Percentiles rank a stretch among this genome's conserved stretches.
phyloP scores from a whole-genome alignment of 163 green algal genomes.

The Prototheca cutis region DNA sequence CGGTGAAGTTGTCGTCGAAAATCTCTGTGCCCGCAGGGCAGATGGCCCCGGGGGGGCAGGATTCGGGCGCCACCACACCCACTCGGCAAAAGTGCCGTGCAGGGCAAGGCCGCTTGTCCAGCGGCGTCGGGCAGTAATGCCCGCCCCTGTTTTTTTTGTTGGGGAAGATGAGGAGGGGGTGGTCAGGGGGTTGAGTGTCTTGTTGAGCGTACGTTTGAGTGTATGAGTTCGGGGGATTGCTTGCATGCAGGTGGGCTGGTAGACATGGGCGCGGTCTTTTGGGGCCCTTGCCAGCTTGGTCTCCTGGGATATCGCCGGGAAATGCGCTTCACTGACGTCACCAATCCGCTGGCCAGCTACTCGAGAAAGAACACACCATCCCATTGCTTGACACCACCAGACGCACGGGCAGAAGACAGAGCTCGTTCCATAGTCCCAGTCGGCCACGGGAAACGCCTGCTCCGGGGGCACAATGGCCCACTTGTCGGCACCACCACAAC shows the following conservation, averaged over 20 bases:
- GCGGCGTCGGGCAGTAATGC: constrained; percentile 55
- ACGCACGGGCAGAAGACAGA: constrained; percentile 33
- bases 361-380: too few species aligned
- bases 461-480: constrained; percentile 40
- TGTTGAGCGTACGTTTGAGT: too few species aligned
- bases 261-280: too few species aligned
- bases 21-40: constrained; percentile 46
- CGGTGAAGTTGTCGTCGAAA: constrained; percentile 26
- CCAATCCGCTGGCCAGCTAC: too few species aligned
- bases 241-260: too few species aligned
- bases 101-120: constrained; percentile 32
- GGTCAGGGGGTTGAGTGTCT: too few species aligned
- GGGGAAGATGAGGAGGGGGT: too few species aligned
- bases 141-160: too few species aligned
- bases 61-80: constrained; percentile 26
- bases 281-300: too few species aligned
- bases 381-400: background rate
- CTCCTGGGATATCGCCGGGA: too few species aligned
- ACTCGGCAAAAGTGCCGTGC: constrained; percentile 54
- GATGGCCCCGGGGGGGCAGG: constrained; percentile 42
- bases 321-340: too few species aligned
- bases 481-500: constrained; percentile 54
- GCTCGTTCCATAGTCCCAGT: constrained; percentile 26
- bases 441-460: constrained; percentile 25
- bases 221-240: too few species aligned